Evolutionary conservation across 1,284 basidiomycete species (phyloP).

Genomic region (Ustilago trichophora): DNA sequence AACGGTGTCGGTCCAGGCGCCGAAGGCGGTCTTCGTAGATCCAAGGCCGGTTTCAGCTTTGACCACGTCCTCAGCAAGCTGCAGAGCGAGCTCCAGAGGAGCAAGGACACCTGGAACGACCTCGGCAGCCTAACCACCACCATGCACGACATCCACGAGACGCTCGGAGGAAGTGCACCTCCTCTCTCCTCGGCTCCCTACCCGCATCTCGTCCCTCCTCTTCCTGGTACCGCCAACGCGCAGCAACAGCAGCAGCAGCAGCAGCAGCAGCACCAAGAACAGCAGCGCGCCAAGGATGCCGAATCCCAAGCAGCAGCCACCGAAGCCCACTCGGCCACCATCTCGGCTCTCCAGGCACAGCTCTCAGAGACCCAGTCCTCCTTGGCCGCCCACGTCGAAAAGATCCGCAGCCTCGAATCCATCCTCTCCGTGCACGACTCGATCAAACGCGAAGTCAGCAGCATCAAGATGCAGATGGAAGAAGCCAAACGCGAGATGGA

Average conservation of each 20-base stretch:
- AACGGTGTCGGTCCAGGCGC: constrained; percentile 62
- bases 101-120: constrained; percentile 90
- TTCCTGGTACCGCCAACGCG: constrained; percentile 11
- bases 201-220: constrained; percentile 61
- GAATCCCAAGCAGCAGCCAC: constrained; percentile 29
- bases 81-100: constrained; percentile 90
- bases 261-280: too few species aligned
- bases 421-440: constrained; percentile 83
- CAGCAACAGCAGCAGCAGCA: constrained; percentile 32
- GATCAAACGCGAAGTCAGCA: constrained; percentile 81
- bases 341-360: constrained; percentile 78
- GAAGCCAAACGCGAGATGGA: constrained; percentile 58
- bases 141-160: constrained; percentile 91
- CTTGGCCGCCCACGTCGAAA: constrained; percentile 81
- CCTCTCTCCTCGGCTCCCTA: constrained; percentile 61
- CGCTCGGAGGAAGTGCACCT: constrained; percentile 77
- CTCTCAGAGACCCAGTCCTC: constrained; percentile 85
- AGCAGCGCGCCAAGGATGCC: constrained; percentile 31
- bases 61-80: constrained; percentile 81
- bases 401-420: constrained; percentile 82
- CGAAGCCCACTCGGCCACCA: constrained; percentile 39
- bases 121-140: constrained; percentile 80
- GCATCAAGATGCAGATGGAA: constrained; percentile 66
- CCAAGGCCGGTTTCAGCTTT: constrained; percentile 71
- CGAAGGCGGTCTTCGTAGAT: constrained; percentile 59